phyloP scores from a whole-genome alignment of 2,329 filamentous ascomycete species.

The Pseudogymnoascus sp. region DNA sequence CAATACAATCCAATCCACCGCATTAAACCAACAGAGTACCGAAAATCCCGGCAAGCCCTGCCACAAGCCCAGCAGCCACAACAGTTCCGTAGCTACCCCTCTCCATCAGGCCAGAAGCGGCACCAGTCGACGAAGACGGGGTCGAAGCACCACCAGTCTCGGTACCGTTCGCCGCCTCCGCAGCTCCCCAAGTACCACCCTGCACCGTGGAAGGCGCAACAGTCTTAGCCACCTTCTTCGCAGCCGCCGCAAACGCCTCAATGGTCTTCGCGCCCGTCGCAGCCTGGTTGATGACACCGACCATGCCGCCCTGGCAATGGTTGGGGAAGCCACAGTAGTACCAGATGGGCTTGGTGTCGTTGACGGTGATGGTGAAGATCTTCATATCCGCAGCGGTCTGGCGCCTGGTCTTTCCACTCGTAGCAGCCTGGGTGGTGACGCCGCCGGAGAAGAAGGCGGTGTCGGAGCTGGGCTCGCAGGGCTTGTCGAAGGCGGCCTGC shows the following conservation, averaged over 20 bases:
- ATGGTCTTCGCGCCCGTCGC: constrained; percentile 20
- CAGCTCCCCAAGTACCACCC: constrained; percentile 17
- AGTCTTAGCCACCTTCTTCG: neutral
- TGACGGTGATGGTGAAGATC: constrained; percentile 34
- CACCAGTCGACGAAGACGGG: neutral
- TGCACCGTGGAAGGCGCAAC: constrained; percentile 12
- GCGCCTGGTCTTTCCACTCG: constrained; percentile 12
- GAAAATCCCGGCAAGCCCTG: neutral
- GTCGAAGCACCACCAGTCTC: neutral
- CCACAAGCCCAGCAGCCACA: neutral
- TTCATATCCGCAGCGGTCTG: constrained; percentile 17
- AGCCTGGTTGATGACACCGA: constrained; percentile 38
- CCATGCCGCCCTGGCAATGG: constrained; percentile 45
- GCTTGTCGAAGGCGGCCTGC: constrained; percentile 29
- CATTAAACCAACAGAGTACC: neutral
- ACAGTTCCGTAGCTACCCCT: neutral
- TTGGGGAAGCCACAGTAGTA: constrained; percentile 32
- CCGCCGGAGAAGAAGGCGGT: constrained; percentile 23
- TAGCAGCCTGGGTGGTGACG: constrained; percentile 13
- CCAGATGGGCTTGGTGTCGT: constrained; percentile 36
- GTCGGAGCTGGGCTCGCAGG: constrained; percentile 27
- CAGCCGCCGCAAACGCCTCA: neutral
- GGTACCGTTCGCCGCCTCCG: neutral
- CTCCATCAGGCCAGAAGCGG: neutral
- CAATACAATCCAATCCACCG: neutral